Base-by-base conservation (phyloP, 345 rosid genomes). In the Excoecaria agallocha region DNA sequence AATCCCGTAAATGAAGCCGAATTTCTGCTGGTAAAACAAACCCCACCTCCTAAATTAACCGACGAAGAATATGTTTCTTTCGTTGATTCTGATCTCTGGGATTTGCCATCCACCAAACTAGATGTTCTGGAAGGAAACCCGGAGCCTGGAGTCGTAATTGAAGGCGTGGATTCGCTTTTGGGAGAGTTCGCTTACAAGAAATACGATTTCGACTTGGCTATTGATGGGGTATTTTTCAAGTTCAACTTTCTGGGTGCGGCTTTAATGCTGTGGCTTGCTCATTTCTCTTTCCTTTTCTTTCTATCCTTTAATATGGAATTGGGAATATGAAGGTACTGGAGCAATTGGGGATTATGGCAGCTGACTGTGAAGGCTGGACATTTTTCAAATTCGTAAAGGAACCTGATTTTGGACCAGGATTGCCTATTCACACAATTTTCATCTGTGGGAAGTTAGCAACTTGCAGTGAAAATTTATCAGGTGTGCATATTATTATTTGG, bases 1-100 rank as follows among this genome's bases (percentile, higher is more conserved):
- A 78, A 76, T 70, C 69, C 83, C 0, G 59, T 35, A 45, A 77
- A 73, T 77, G 84, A 76, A 68, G 50, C 79, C 52, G 76, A 82
- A 45, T 90, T 92, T 65, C 82, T 92, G 24, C 84, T 94, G 56
- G 51, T 77, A 41, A 90, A 82, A 79, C 97, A 86, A 79, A 83
- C 80, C n/a, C 90, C 76, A 1, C 97, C 96, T 12, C 83, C 87
- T 11, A 75, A 79, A 76, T 86, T 88, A 76, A 80, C 82, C 63
- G 86, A 89, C 20, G 86, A 83, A 54, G 88, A 83, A 71, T 92
- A 90, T 75, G 96, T 92, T 75, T 87, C 89, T 51, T 87, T 68
- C 48, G 75, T 85, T 52, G 98, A 92, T 82, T 90, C 92, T 60
- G 84, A 89, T 82, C 89, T 90, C 73, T 90, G 94, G 96, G 97